Conservation (phyloP, 352 stramenopile genomes). For the Phytophthora vignae region DNA sequence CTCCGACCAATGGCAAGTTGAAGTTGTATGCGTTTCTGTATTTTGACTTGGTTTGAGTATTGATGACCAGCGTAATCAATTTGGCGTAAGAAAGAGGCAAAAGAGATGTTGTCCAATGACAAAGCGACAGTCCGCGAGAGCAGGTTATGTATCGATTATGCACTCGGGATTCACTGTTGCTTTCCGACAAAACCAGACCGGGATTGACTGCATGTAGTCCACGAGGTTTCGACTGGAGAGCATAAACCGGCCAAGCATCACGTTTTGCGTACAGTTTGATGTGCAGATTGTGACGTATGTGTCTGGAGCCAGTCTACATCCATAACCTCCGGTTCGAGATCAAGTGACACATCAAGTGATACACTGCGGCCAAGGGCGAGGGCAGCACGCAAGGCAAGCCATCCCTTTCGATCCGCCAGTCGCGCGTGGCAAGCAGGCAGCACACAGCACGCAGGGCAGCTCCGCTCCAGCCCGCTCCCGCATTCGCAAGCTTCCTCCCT, state of each 20-base stretch:
- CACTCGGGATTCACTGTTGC: constrained; percentile 11
- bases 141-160: constrained; percentile 17
- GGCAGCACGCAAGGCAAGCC: not conserved
- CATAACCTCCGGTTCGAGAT: not conserved
- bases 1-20: constrained; percentile 24
- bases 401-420: not conserved
- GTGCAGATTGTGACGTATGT: not conserved
- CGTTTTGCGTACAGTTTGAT: not conserved
- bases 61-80: not conserved
- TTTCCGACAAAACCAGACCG: not conserved
- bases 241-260: not conserved
- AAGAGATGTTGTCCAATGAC: constrained; percentile 2
- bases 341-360: constrained; percentile 4
- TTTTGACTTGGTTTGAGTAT: constrained; percentile 5
- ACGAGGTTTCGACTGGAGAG: not conserved
- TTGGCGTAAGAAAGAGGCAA: not conserved
- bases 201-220: not conserved
- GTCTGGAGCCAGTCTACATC: not conserved
- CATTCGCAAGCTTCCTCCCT: not conserved
- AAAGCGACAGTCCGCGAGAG: constrained; percentile 20
- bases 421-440: not conserved
- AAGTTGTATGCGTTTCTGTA: constrained; percentile 1
- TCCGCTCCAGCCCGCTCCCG: not conserved
- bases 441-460: not conserved
- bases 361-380: not conserved